Evolutionary conservation across 176 grass and related monocot species (phyloP), one percentile per base, ranked within the genome.

Genomic region (Bromus sterilis): DNA sequence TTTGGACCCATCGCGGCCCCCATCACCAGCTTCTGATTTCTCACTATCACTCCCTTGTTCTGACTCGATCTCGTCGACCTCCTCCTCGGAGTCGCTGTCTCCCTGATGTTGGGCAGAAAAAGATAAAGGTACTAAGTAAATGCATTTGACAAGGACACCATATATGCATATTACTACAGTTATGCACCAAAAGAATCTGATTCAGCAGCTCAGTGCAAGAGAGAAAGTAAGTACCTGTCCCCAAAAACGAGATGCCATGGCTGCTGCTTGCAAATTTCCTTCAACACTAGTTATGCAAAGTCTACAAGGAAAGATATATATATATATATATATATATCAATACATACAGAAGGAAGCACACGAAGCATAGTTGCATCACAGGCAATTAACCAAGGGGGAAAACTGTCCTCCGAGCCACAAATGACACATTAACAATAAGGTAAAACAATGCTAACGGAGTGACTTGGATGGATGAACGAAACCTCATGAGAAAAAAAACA

Each of bases 201-300:
- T 20, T 51, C 18, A 51, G 48, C 16, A 18, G n/a, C 37, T 71
- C 7, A 39, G 21, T 2, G 6, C 12, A 55, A 14, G 37, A 43
- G 31, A 74, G 16, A 48, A 72, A 53, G 24, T 73, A 80, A 26
- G 31, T 74, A 88, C 89, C 87, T 90, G 91, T 76, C 61, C 80
- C 94, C 94, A 94, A 75, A 97, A 97, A 77, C 89, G 94, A 73
- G 94, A 97, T 82, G 87, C 56, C 94, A 97, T 97, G 87, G 32
- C 28, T 73, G 36, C 48, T 56, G 51, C 60, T 57, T 56, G 34
- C 21, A 78, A 25, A 68, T 85, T 71, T 26, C 49, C 42, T 71
- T 71, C 28, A 57, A 42, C 26, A 2, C 4, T 41, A 65, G 72
- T 7, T 82, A 83, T 89, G 83, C 21, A 65, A 60, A 65, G 14